Percentiles rank a stretch among this genome's conserved stretches.
Conservation (phyloP, 352 stramenopile species). For the Thalassiosira livingstoniorum region DNA sequence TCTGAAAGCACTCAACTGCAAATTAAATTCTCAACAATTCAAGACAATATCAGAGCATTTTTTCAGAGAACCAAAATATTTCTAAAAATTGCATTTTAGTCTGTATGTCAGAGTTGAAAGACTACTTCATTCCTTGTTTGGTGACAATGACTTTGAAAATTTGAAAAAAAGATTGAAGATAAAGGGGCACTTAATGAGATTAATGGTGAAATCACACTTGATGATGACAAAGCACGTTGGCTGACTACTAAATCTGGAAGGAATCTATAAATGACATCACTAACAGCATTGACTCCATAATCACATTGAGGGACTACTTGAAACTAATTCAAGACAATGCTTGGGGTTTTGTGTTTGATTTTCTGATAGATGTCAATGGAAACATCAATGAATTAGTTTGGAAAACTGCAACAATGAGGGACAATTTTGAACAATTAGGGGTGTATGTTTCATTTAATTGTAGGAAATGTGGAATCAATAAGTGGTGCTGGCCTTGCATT, state of each 20-base stretch:
- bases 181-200: not conserved
- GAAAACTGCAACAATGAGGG: conserved; percentile 22
- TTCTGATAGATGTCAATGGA: not conserved
- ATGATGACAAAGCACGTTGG: not conserved
- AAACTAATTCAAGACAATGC: conserved; percentile 6
- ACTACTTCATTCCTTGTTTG: not conserved
- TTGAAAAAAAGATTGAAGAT: not conserved
- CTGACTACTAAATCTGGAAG: not conserved
- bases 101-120: no score
- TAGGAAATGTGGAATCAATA: conserved; percentile 22
- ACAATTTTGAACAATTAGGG: conserved; percentile 19
- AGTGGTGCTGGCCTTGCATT: conserved; percentile 19
- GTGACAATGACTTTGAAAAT: not conserved
- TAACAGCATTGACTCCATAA: not conserved
- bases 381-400: conserved; percentile 4
- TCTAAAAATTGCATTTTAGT: not conserved
- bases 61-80: not conserved
- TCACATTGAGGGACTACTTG: not conserved
- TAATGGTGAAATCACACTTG: not conserved
- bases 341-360: conserved; percentile 12
- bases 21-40: not conserved
- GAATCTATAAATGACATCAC: not conserved
- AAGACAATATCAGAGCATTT: not conserved
- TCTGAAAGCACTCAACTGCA: no score
- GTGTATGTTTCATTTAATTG: conserved; percentile 5